These are phyloP conservation scores for Beauveria varroae DNA, from an alignment of 2,329 filamentous ascomycete genomes.

Conservation along the genomic window DNA sequence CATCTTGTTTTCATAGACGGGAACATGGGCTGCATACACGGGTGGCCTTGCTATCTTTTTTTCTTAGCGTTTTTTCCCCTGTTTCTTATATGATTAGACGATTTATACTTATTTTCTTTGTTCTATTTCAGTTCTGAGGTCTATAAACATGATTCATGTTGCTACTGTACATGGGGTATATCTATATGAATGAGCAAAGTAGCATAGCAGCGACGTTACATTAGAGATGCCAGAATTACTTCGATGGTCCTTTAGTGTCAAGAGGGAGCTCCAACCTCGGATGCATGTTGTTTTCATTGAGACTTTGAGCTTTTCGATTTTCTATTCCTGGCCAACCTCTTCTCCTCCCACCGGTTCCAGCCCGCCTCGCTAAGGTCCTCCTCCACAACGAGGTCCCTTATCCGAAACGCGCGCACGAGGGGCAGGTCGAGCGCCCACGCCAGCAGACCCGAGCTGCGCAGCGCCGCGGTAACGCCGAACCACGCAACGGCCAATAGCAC, in stretches of 20 bases:
- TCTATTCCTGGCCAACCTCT: slow-evolving; percentile 26
- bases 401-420: slow-evolving; percentile 56
- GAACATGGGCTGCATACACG: neutral
- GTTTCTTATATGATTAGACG: neutral
- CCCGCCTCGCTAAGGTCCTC: slow-evolving; percentile 88
- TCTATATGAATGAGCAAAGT: neutral
- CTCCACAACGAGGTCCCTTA: slow-evolving; percentile 77
- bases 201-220: neutral
- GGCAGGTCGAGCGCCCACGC: slow-evolving; percentile 63
- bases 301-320: slow-evolving; percentile 24
- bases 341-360: slow-evolving; percentile 82
- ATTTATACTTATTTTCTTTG: neutral
- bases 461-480: slow-evolving; percentile 64
- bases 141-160: neutral
- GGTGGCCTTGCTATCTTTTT: neutral
- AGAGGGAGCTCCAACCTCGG: neutral
- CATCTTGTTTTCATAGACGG: neutral
- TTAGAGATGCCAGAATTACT: neutral
- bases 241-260: neutral
- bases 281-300: neutral
- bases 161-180: slow-evolving; percentile 4
- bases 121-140: neutral
- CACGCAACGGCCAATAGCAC: slow-evolving; percentile 63
- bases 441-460: slow-evolving; percentile 62
- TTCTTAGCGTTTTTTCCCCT: neutral